These are phyloP conservation scores for Pyrenophora teres DNA, from an alignment of 2,329 filamentous ascomycete species.

Conservation along the genomic window DNA sequence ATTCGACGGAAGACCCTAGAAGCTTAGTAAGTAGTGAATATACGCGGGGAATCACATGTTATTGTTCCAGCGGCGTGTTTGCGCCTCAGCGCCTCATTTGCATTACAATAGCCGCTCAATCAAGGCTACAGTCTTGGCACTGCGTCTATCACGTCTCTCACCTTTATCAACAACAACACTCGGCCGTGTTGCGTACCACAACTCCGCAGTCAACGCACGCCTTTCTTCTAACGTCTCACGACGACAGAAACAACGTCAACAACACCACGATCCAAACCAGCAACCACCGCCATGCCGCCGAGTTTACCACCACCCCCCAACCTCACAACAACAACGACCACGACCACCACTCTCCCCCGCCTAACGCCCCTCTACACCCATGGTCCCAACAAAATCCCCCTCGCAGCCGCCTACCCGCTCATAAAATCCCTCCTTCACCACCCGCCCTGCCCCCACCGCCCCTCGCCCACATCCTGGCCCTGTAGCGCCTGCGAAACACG, in stretches of 20 bases:
- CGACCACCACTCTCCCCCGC: neutral
- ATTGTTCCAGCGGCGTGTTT: neutral
- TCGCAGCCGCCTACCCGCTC: conserved; percentile 11
- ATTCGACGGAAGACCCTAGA: neutral
- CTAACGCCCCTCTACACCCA: neutral
- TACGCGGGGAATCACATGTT: neutral
- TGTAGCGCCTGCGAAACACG: conserved; percentile 7
- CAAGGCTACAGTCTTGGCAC: conserved; percentile 14
- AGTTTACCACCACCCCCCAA: neutral
- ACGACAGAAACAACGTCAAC: neutral
- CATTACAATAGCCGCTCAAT: neutral
- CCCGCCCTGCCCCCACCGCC: neutral
- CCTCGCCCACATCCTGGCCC: conserved; percentile 4
- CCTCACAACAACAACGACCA: neutral
- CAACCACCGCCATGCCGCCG: neutral
- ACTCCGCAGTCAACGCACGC: too few relatives aligned
- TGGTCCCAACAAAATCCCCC: neutral
- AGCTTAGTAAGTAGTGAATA: neutral
- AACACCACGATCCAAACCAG: too few relatives aligned
- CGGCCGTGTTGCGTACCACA: too few relatives aligned
- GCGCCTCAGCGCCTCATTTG: neutral
- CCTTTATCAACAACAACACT: neutral
- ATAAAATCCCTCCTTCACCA: conserved; percentile 19
- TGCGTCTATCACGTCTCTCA: neutral
- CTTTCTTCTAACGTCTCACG: neutral